A percentile compares a stretch with the other conserved stretches of the same genome.
These are phyloP conservation scores for Escovopsis sp. DNA, from an alignment of 2,329 filamentous ascomycete species.

Conservation along the genomic window DNA sequence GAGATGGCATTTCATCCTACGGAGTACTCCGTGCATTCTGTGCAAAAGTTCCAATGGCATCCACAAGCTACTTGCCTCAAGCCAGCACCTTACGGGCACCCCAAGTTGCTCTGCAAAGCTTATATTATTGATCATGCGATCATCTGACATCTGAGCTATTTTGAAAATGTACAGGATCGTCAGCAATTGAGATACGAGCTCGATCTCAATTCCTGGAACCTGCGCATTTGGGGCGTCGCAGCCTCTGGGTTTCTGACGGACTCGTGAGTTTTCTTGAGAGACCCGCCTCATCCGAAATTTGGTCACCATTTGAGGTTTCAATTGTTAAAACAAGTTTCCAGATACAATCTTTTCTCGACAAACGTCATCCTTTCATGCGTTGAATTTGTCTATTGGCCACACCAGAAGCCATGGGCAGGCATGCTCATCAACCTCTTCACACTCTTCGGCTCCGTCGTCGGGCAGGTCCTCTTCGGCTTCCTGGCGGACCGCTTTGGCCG, in stretches of 20 bases:
- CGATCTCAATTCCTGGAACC: conserved; percentile 39
- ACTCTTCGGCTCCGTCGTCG: conserved; percentile 35
- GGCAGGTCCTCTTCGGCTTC: conserved; percentile 37
- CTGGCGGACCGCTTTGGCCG: conserved; percentile 40
- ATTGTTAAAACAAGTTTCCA: conserved; percentile 9
- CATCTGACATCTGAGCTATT: no score
- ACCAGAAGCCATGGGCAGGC: conserved; percentile 28
- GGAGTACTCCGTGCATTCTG: no score
- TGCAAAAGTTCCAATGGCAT: no score
- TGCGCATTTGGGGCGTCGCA: conserved; percentile 40
- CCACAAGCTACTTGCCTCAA: background rate
- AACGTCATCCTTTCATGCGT: conserved; percentile 40
- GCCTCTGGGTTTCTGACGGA: conserved; percentile 40
- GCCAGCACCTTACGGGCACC: background rate
- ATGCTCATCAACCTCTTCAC: conserved; percentile 38
- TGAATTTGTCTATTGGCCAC: conserved; percentile 37
- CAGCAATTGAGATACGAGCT: conserved; percentile 37
- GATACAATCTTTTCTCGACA: conserved; percentile 39
- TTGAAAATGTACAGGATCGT: conserved; percentile 25
- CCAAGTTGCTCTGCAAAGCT: background rate
- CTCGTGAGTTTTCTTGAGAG: conserved; percentile 23
- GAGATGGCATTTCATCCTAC: no score
- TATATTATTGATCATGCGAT: no score
- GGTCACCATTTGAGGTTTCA: background rate
- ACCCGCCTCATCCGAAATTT: background rate